Percentiles rank a stretch among this genome's conserved stretches.
Conservation (phyloP, 2,329 filamentous ascomycete genomes). For the Passalora sequoiae region DNA sequence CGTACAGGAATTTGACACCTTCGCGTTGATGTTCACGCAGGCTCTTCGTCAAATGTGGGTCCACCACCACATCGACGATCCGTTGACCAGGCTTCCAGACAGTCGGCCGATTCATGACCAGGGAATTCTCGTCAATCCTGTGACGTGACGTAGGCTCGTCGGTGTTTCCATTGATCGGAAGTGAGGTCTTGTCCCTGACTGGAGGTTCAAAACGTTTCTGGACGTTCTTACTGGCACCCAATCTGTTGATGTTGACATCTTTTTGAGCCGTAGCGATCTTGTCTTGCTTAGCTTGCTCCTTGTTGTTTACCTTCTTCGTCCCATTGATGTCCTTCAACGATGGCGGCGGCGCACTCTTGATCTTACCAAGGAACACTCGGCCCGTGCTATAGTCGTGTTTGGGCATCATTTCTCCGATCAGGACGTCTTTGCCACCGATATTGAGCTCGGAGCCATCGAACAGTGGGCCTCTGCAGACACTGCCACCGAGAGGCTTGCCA, state of each 20-base stretch:
- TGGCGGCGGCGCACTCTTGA: slow-evolving; percentile 24
- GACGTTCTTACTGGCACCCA: slow-evolving; percentile 32
- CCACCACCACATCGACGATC: slow-evolving; percentile 67
- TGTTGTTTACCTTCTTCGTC: slow-evolving; percentile 24
- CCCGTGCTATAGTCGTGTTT: slow-evolving; percentile 47
- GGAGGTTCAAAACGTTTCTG: slow-evolving; percentile 55
- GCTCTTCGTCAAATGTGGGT: slow-evolving; percentile 59
- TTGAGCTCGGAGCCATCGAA: slow-evolving; percentile 57
- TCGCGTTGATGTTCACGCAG: slow-evolving; percentile 64
- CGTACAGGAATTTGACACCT: slow-evolving; percentile 66
- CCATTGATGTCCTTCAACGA: slow-evolving; percentile 27
- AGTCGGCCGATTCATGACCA: slow-evolving; percentile 61
- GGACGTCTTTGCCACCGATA: slow-evolving; percentile 62
- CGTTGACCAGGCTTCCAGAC: slow-evolving; percentile 56
- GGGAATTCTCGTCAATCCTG: slow-evolving; percentile 55
- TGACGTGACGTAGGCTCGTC: slow-evolving; percentile 57
- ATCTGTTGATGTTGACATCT: slow-evolving; percentile 34
- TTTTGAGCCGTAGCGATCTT: slow-evolving; percentile 39
- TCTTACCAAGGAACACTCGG: slow-evolving; percentile 25
- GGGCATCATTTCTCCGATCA: slow-evolving; percentile 58
- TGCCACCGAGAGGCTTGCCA: slow-evolving; percentile 57
- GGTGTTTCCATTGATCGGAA: slow-evolving; percentile 40
- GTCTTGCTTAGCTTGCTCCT: slow-evolving; percentile 29
- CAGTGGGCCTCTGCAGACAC: slow-evolving; percentile 51
- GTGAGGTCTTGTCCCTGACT: slow-evolving; percentile 46